These are phyloP conservation scores for Fusarium nurragi DNA, from an alignment of 2,329 filamentous ascomycete species.

Conservation along the genomic window DNA sequence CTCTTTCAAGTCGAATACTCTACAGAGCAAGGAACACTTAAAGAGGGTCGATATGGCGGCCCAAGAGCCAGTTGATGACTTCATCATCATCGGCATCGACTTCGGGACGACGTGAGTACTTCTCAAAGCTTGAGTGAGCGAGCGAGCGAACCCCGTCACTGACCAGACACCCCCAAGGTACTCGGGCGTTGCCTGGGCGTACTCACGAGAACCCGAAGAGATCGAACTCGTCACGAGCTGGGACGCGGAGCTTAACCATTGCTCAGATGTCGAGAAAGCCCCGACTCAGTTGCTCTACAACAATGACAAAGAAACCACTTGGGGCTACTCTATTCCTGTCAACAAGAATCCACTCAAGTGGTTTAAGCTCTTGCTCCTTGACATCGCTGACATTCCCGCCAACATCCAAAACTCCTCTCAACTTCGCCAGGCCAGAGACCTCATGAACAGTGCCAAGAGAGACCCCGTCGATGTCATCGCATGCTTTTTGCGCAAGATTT, in stretches of 20 bases:
- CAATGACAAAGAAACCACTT: not conserved
- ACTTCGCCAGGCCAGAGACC: constrained; percentile 12
- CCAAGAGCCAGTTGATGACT: not conserved
- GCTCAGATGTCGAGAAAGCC: constrained; percentile 46
- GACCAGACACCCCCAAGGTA: constrained; percentile 34
- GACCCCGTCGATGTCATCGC: constrained; percentile 45
- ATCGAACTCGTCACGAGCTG: constrained; percentile 49
- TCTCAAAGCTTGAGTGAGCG: too few relatives aligned
- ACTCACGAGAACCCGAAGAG: constrained; percentile 38
- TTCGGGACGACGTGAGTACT: constrained; percentile 57
- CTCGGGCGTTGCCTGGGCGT: constrained; percentile 55
- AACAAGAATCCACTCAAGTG: constrained; percentile 46
- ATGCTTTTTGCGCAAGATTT: constrained; percentile 47
- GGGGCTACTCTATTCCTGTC: constrained; percentile 48
- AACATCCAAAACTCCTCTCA: constrained; percentile 38
- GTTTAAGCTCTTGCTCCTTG: constrained; percentile 55
- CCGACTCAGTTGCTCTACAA: constrained; percentile 45
- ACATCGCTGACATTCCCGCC: constrained; percentile 43
- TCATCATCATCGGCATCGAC: constrained; percentile 54
- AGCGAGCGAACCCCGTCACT: not conserved
- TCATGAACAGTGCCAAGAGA: constrained; percentile 17
- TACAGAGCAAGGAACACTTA: not conserved
- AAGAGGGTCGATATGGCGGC: not conserved
- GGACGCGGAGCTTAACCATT: constrained; percentile 34
- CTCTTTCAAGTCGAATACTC: not conserved